Evolutionary conservation across 1,139 yeast genomes (phyloP), one percentile per base, ranked within the genome.

Genomic region (Kazachstania sp.): DNA sequence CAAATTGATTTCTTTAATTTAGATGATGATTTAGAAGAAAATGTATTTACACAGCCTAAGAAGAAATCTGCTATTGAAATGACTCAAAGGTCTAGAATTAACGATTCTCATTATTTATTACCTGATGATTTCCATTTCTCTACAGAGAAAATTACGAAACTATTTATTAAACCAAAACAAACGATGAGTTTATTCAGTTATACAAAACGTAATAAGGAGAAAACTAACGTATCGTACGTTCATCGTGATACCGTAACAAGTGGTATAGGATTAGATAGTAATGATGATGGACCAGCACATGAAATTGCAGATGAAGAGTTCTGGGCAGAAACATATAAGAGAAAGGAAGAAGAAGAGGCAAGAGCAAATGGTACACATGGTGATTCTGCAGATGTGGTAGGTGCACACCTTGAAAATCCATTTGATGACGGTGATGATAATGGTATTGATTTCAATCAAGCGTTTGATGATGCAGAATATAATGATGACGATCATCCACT

Each of bases 51-150:
- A 2, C 40, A 75, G 20, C 70, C 74, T 56, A 69, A 37, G 15
- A 48, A 77, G 50, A 63, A 67, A 26, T 59, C 68, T 1, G 52
- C 63, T 8, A 69, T 75, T 18, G 71, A 70, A 41, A 53, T 78
- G 41, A 72, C 82, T 1, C 68, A 69, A 45, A 61, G 70, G 26
- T 72, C 71, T 45, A 67, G 74, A 59, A 65, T 63, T 16, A 63
- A 73, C 3, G 69, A 68, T 1, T 65, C 69, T 11, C 67, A 69
- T 39, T 72, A 79, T 52, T 66, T 79, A 35, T 66, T 90, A 16
- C 96, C 96, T 0, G 84, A 77, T 56, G 95, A 87, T 63, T 74
- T 78, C 49, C 81, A 78, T 53, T 87, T 85, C 64, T 76, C 83
- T 13, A 81, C 95, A 0, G 77, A 78, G 42, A 74, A 79, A 52